Base-by-base conservation (phyloP, 345 rosid genomes). In the Dovyalis caffra region DNA sequence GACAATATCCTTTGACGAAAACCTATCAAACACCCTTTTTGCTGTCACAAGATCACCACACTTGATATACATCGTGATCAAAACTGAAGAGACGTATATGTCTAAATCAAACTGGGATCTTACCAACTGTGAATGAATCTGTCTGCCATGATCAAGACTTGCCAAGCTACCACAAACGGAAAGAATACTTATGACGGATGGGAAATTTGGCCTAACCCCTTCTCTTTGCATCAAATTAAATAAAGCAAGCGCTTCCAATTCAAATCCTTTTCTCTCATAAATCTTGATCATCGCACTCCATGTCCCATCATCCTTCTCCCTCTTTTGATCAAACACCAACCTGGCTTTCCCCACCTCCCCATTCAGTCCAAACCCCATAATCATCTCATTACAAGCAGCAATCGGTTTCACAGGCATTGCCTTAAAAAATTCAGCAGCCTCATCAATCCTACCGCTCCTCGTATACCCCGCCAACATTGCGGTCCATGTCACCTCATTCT, bases 391-490 rank as follows among this genome's bases (percentile, higher is more conserved):
- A 75, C 92, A 85, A 23, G 89, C 89, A 37, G 79, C 73, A 68
- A 85, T 75, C 18, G 90, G 83, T 84, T 82, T 89, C 74, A 75
- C 26, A n/a, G 90, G 90, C 94, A 93, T 93, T 8, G 40, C 86
- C 31, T 86, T 77, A 68, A 90, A 91, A 69, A 93, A 82, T 10
- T 85, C 77, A 3, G 80, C 88, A 60, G 97, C 97, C 18, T 90
- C 98, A 38, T 83, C 68, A 63, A 89, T 85, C 83, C 97, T 84
- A 63, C 89, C 94, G 74, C 85, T 75, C 51, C 84, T 76, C 0
- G 88, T 89, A 85, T 93, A 93, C 6, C 97, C 97, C 82, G 84
- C 81, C 81, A 91, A 82, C 95, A 93, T 93, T 0, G 92, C 88
- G 0, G 95, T 91, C 97, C 93, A 91, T 0, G 93, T 83, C 66